Evolutionary conservation across 1,284 basidiomycete species (phyloP), one percentile per base, ranked within the genome.

Genomic region (Puccinia sorghi): DNA sequence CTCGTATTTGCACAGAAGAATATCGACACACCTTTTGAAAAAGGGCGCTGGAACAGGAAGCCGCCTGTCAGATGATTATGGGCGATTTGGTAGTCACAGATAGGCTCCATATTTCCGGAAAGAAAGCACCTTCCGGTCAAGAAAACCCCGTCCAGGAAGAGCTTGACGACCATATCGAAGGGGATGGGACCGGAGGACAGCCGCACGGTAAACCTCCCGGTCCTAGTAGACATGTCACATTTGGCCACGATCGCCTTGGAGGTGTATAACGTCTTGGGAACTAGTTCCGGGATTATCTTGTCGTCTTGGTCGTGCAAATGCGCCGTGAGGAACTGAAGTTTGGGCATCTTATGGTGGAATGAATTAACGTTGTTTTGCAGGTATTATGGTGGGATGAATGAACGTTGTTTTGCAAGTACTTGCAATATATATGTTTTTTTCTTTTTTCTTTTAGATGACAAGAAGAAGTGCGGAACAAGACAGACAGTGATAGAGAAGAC

Each of bases 151-250:
- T 74, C 46, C 59, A 74, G 25, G 25, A 59, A 74, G 3, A 74
- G 43, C 50, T 74, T 74, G 22, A 74, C 72, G 1, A 74, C 72
- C 46, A 74, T 50, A 48, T 74, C 72, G 22, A 74, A 74, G 22
- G 72, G 72, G 57, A 74, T 63, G 12, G 72, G 72, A 41, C n/a
- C 61, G 12, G 72, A 74, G 27, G 72, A 74, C 20, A 74, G 61
- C 41, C 72, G 52, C 6, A 74, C 17, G 13, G 41, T 50, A 63
- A 74, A 64, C 32, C n/a, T 52, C n/a, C 72, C 43, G 41, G 37
- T 63, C 15, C 43, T n/a, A n/a, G n/a, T 39, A 27, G 59, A 59
- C 2, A 74, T 50, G 15, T 74, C 59, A 41, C 22, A 74, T 50
- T 20, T 50, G 13, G 39, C 61, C 17, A 32, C 50, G 20, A 74